phyloP scores from a whole-genome alignment of 1,284 basidiomycete species.

The Sanguinoderma infundibulare region DNA sequence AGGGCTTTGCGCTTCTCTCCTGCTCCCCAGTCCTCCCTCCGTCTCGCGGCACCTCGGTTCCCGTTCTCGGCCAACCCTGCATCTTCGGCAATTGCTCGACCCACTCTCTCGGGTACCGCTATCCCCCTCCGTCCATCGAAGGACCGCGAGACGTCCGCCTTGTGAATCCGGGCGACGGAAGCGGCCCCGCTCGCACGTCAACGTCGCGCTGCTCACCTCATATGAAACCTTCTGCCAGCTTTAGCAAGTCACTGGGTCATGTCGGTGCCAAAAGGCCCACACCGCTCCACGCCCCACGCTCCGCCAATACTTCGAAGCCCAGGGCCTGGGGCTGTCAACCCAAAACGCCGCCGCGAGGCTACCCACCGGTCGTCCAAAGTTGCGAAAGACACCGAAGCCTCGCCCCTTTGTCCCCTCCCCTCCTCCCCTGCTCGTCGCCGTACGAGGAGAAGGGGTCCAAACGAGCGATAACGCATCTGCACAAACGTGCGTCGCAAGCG shows the following conservation, averaged over 20 bases:
- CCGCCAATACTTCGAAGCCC: background rate
- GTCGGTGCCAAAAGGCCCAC: background rate
- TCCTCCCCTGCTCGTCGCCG: background rate
- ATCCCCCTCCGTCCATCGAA: background rate
- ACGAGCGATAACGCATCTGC: no score
- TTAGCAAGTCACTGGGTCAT: background rate
- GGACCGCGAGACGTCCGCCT: background rate
- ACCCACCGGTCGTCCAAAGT: background rate
- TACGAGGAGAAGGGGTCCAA: no score
- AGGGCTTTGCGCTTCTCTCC: background rate
- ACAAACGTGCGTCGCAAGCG: background rate
- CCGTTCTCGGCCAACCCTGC: background rate
- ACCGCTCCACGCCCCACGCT: background rate
- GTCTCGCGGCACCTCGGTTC: background rate
- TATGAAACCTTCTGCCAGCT: background rate
- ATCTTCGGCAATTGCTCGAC: background rate
- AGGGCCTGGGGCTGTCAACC: background rate
- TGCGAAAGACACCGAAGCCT: background rate
- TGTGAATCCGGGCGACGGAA: background rate
- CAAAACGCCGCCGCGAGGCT: constrained; percentile 1
- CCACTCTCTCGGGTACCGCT: background rate
- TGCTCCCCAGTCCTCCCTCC: background rate
- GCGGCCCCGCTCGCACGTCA: background rate
- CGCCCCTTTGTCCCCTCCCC: background rate
- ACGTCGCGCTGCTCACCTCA: background rate